Conservation (phyloP, 441 rosid species). For the Metrosideros polymorpha region DNA sequence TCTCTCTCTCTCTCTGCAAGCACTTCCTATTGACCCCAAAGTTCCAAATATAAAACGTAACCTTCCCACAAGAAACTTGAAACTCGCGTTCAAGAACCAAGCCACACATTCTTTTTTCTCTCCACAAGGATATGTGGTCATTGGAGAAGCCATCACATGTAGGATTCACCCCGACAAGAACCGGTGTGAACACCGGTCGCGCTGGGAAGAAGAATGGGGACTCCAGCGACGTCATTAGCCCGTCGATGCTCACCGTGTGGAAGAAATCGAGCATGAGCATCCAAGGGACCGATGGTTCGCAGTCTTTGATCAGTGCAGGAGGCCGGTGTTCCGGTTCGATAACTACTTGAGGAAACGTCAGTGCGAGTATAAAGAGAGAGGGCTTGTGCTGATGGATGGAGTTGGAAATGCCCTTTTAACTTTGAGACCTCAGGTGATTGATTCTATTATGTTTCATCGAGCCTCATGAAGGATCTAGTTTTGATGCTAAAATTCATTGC, state of each 20-base stretch:
- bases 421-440: not conserved
- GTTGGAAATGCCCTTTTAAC: slow-evolving; percentile 1
- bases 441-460: not conserved
- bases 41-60: too few species aligned
- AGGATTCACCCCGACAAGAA: not conserved
- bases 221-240: not conserved
- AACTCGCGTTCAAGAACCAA: not conserved
- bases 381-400: slow-evolving; percentile 10
- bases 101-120: not conserved
- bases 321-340: not conserved
- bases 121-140: not conserved
- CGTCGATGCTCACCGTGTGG: not conserved
- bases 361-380: not conserved
- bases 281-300: not conserved
- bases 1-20: not conserved
- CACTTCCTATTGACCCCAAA: too few species aligned
- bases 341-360: not conserved
- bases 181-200: not conserved
- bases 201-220: not conserved
- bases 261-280: slow-evolving; percentile 2
- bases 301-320: not conserved
- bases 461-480: not conserved
- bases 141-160: not conserved
- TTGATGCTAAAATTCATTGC: not conserved
- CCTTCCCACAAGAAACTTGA: not conserved